phyloP scores from a whole-genome alignment of 108 stramenopile species.

The Nitzschia sp. region DNA sequence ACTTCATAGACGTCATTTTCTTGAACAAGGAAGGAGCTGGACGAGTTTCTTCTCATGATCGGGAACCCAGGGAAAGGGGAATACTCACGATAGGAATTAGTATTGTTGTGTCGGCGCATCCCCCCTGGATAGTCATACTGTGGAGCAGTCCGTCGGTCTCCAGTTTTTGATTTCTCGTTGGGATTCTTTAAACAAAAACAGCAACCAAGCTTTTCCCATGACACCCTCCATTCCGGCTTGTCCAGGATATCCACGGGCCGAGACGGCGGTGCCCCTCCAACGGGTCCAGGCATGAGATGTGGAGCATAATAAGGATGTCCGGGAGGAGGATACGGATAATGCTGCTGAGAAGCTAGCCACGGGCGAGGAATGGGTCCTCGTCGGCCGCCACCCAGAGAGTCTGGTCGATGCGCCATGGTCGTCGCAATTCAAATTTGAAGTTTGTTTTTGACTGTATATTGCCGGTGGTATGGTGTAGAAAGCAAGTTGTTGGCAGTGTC shows the following conservation, averaged over 20 bases:
- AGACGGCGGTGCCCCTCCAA: neutral
- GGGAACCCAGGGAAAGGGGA: conserved; percentile 17
- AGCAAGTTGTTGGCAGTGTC: too few relatives aligned
- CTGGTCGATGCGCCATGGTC: conserved; percentile 11
- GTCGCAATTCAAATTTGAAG: too few relatives aligned
- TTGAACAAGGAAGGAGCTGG: neutral
- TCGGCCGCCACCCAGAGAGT: neutral
- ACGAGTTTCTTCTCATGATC: conserved; percentile 1
- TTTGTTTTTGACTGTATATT: too few relatives aligned
- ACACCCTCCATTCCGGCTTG: conserved; percentile 12
- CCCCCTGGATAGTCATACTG: neutral
- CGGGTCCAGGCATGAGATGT: neutral
- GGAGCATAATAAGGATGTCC: neutral
- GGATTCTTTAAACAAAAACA: conserved; percentile 4
- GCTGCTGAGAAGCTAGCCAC: conserved; percentile 6
- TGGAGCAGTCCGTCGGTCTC: conserved; percentile 1
- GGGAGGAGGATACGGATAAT: neutral
- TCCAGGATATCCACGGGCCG: conserved; percentile 12
- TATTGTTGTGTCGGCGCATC: neutral
- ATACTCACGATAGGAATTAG: neutral
- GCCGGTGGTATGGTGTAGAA: too few relatives aligned
- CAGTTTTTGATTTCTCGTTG: neutral
- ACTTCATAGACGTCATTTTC: conserved; percentile 19
- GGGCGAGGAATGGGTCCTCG: conserved; percentile 22
- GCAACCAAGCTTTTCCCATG: conserved; percentile 10